Evolutionary conservation across 805 yeast species (phyloP).

Genomic region (Myxozyma sirexii): DNA sequence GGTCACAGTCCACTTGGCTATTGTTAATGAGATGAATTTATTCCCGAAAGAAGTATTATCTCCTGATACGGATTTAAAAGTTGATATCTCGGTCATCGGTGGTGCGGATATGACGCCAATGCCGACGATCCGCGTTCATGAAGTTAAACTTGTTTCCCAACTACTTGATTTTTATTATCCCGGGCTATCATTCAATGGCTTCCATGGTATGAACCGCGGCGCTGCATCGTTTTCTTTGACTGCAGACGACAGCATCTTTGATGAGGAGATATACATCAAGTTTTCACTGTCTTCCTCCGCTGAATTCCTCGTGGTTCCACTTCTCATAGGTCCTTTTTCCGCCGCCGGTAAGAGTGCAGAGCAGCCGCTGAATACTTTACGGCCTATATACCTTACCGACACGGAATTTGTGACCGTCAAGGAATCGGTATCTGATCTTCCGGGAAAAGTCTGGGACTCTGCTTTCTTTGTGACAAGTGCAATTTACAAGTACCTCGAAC

Average conservation of each 20-base stretch:
- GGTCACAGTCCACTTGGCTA: constrained; percentile 20
- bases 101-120: background rate
- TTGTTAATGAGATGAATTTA: constrained; percentile 32
- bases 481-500: background rate
- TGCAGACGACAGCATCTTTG: background rate
- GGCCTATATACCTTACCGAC: constrained; percentile 11
- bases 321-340: constrained; percentile 25
- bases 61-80: background rate
- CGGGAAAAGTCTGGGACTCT: constrained; percentile 35
- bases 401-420: constrained; percentile 1
- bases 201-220: constrained; percentile 22
- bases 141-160: background rate
- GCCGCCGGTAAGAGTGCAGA: background rate
- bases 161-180: constrained; percentile 16
- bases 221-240: constrained; percentile 7
- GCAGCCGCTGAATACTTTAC: background rate
- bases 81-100: background rate
- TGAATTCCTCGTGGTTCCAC: constrained; percentile 13
- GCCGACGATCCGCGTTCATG: background rate
- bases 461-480: constrained; percentile 20
- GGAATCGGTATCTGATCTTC: constrained; percentile 29
- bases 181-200: constrained; percentile 13
- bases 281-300: background rate
- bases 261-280: constrained; percentile 6
- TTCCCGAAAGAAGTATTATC: constrained; percentile 17